Conservation (phyloP, 2,329 filamentous ascomycete genomes). For the Talaromyces funiculosus region DNA sequence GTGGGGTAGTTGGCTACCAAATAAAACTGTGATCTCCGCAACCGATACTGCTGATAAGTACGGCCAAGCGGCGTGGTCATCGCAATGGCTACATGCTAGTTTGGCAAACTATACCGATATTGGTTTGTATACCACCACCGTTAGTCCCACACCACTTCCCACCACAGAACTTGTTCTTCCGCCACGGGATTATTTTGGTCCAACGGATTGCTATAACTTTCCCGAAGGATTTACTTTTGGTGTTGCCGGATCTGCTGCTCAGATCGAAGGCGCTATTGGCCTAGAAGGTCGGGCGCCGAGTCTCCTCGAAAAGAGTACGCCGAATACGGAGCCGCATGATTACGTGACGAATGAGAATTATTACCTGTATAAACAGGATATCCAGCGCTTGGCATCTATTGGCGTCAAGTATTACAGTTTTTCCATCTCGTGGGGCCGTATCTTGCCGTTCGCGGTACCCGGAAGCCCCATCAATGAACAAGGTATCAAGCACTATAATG, state of each 20-base stretch:
- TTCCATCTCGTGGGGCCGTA: conserved; percentile 45
- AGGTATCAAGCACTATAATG: conserved; percentile 45
- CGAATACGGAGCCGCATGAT: conserved; percentile 32
- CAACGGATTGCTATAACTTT: conserved; percentile 30
- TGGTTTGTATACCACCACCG: conserved; percentile 48
- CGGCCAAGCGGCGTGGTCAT: conserved; percentile 34
- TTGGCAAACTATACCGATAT: conserved; percentile 30
- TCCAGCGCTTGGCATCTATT: conserved; percentile 33
- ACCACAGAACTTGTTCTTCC: conserved; percentile 52
- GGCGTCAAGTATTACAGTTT: conserved; percentile 40
- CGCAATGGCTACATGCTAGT: conserved; percentile 27
- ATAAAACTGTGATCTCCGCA: conserved; percentile 22
- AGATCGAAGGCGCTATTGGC: conserved; percentile 42
- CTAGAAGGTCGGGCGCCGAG: conserved; percentile 37
- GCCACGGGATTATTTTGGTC: conserved; percentile 47
- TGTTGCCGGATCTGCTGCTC: conserved; percentile 38
- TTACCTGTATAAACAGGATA: conserved; percentile 47
- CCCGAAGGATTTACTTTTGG: conserved; percentile 41
- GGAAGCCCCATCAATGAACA: conserved; percentile 43
- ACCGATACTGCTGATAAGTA: conserved; percentile 27
- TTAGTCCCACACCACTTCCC: conserved; percentile 51
- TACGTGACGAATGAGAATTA: conserved; percentile 50
- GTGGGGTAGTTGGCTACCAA: conserved; percentile 33
- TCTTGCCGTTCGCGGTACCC: conserved; percentile 44
- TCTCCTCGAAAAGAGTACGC: conserved; percentile 34